phyloP scores from a whole-genome alignment of 306 rosid species.

The Cicer arietinum region DNA sequence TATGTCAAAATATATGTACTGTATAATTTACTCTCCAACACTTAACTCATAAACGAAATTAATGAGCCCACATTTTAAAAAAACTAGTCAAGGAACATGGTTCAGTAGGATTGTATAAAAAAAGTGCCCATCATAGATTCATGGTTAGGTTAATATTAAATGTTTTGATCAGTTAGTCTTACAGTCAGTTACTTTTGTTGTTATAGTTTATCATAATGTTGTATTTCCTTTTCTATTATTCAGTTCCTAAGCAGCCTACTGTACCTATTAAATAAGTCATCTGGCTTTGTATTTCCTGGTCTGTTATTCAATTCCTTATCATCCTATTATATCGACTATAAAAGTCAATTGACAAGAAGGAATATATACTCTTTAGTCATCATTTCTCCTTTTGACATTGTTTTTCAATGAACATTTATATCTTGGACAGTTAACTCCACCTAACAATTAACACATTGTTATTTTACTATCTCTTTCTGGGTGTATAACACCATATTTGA shows the following conservation, averaged over 20 bases:
- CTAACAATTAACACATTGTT: neutral
- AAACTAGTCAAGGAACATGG: neutral
- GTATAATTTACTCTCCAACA: neutral
- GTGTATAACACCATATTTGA: neutral
- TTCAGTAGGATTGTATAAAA: neutral
- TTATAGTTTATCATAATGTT: neutral
- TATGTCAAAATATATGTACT: neutral
- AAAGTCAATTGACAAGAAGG: neutral
- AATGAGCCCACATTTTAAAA: neutral
- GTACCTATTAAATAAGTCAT: neutral
- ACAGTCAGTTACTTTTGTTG: neutral
- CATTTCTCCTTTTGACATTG: neutral
- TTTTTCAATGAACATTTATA: neutral
- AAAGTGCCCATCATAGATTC: neutral
- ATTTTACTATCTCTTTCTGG: neutral
- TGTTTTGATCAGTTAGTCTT: neutral
- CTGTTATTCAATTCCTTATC: neutral
- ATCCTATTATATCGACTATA: neutral
- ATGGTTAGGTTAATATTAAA: neutral
- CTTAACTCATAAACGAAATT: neutral
- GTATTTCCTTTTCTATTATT: neutral
- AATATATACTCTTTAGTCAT: neutral
- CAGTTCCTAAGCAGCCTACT: conserved; percentile 4
- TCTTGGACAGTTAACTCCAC: neutral
- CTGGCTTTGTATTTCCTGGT: neutral